These are phyloP conservation scores for Zhuliangozyma blackwelliae DNA, from an alignment of 1,139 yeast species.

Conservation along the genomic window DNA sequence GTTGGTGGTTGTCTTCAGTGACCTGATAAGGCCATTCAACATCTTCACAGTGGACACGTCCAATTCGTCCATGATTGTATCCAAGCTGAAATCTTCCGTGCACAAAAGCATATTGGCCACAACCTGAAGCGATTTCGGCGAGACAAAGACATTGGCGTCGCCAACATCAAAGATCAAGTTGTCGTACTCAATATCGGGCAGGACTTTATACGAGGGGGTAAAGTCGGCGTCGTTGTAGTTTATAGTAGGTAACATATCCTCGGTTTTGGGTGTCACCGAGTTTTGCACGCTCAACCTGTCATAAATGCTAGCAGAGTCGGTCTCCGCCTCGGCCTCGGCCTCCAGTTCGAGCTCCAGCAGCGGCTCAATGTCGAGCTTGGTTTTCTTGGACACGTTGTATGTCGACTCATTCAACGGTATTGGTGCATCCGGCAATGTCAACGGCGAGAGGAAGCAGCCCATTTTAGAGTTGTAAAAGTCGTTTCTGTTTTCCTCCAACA, in stretches of 20 bases:
- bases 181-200: constrained; percentile 49
- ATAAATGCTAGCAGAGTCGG: no score
- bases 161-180: constrained; percentile 53
- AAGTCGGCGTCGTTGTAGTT: constrained; percentile 42
- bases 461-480: constrained; percentile 40
- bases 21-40: constrained; percentile 33
- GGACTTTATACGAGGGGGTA: constrained; percentile 37
- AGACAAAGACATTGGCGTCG: constrained; percentile 29
- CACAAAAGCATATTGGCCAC: constrained; percentile 29
- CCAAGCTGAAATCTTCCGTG: constrained; percentile 34
- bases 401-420: constrained; percentile 46
- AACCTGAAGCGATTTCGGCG: constrained; percentile 31
- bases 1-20: constrained; percentile 38
- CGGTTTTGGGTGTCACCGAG: background rate
- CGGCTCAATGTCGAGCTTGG: constrained; percentile 5
- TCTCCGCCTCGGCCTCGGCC: no score
- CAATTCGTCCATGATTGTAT: constrained; percentile 55
- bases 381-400: constrained; percentile 5
- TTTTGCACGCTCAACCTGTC: background rate
- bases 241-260: constrained; percentile 22
- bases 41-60: constrained; percentile 56
- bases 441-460: constrained; percentile 56
- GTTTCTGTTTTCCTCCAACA: constrained; percentile 47
- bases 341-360: constrained; percentile 2
- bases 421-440: constrained; percentile 63